Conservation (phyloP, 2,329 filamentous ascomycete genomes). For the Hypoxylon sp. region DNA sequence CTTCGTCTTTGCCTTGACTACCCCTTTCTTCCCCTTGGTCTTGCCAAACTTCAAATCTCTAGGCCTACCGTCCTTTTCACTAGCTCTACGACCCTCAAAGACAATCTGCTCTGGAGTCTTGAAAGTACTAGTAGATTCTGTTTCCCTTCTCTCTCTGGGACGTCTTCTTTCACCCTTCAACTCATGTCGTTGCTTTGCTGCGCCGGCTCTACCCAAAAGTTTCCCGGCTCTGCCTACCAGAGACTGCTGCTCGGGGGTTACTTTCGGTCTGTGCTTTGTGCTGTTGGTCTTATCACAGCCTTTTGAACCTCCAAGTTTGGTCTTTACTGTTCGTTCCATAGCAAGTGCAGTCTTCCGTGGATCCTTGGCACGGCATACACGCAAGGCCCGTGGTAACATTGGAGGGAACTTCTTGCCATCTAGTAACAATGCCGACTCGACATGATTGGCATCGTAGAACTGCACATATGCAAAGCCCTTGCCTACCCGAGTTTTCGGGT, state of each 20-base stretch:
- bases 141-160: slow-evolving; percentile 47
- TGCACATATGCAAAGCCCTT: slow-evolving; percentile 99
- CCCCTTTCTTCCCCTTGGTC: slow-evolving; percentile 66
- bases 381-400: slow-evolving; percentile 88
- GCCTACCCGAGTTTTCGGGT: slow-evolving; percentile 90
- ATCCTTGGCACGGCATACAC: slow-evolving; percentile 89
- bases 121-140: slow-evolving; percentile 50
- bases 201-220: slow-evolving; percentile 79
- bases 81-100: slow-evolving; percentile 86
- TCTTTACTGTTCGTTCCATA: slow-evolving; percentile 64
- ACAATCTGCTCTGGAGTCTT: slow-evolving; percentile 79
- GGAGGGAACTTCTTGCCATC: slow-evolving; percentile 95
- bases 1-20: slow-evolving; percentile 48
- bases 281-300: slow-evolving; percentile 55
- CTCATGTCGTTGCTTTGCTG: slow-evolving; percentile 62
- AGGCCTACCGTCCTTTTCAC: slow-evolving; percentile 73
- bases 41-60: slow-evolving; percentile 73
- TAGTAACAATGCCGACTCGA: slow-evolving; percentile 90
- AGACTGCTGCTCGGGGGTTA: slow-evolving; percentile 78
- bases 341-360: slow-evolving; percentile 71
- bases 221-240: slow-evolving; percentile 80
- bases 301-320: slow-evolving; percentile 54
- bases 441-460: slow-evolving; percentile 88
- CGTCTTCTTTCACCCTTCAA: slow-evolving; percentile 52
- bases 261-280: slow-evolving; percentile 77